Evolutionary conservation across 2,329 filamentous ascomycete genomes (phyloP).

Genomic region (Pleurostoma richardsiae): DNA sequence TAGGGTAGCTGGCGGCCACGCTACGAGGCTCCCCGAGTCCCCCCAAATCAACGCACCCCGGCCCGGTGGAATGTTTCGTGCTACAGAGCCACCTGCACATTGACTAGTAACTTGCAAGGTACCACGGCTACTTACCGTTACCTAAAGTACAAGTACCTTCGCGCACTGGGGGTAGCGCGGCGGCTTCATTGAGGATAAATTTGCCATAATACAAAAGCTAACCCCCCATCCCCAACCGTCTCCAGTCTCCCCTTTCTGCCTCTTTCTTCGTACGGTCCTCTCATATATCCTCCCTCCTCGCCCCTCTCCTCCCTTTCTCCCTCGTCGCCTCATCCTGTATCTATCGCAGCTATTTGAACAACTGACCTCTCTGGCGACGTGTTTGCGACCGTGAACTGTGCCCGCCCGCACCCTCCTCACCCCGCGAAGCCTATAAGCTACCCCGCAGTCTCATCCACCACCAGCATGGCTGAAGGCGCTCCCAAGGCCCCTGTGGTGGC

Average conservation of each 20-base stretch:
- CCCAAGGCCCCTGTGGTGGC: conserved; percentile 56
- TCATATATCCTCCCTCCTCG: not conserved
- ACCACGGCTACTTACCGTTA: no score
- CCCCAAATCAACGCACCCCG: no score
- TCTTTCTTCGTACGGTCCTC: not conserved
- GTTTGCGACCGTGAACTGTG: not conserved
- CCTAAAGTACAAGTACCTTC: no score
- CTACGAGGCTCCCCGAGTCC: no score
- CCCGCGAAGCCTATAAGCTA: conserved; percentile 3
- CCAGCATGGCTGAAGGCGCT: conserved; percentile 38
- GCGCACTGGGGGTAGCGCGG: no score
- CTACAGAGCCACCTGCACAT: no score
- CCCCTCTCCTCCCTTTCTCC: not conserved
- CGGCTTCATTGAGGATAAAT: no score
- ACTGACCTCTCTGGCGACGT: not conserved
- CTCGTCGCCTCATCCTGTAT: not conserved
- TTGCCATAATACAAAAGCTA: not conserved
- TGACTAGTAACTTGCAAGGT: no score
- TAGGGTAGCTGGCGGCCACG: no score
- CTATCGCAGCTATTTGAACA: not conserved
- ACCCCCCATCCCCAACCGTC: not conserved
- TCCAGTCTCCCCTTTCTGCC: not conserved
- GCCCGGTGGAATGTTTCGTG: no score
- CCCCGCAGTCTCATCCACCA: conserved; percentile 3
- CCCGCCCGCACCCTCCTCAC: not conserved